Conservation (phyloP, 2,329 filamentous ascomycete species). For the Verticillium klebahnii region DNA sequence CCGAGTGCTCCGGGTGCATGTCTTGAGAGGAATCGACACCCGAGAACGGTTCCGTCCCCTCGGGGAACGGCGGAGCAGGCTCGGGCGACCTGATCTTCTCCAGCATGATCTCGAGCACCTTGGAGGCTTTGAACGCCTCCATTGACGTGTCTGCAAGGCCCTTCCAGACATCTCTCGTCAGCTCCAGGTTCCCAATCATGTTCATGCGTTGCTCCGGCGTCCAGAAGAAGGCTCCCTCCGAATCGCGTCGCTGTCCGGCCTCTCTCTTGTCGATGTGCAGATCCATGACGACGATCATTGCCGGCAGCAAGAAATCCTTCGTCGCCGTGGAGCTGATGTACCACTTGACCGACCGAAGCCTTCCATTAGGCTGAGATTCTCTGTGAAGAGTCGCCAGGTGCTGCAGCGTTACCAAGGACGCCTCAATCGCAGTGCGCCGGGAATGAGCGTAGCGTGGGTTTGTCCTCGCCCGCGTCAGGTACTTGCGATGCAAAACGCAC, state of each 20-base stretch:
- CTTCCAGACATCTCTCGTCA: slow-evolving; percentile 75
- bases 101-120: slow-evolving; percentile 78
- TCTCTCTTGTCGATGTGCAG: slow-evolving; percentile 64
- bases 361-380: slow-evolving; percentile 68
- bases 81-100: slow-evolving; percentile 62
- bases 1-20: slow-evolving; percentile 32
- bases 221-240: slow-evolving; percentile 50
- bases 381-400: slow-evolving; percentile 72
- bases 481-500: slow-evolving; percentile 84
- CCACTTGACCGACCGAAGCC: slow-evolving; percentile 70
- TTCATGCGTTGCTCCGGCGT: slow-evolving; percentile 58
- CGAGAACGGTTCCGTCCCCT: slow-evolving; percentile 1
- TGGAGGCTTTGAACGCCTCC: slow-evolving; percentile 84
- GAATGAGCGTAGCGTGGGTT: slow-evolving; percentile 83
- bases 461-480: slow-evolving; percentile 70
- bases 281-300: slow-evolving; percentile 79
- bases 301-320: slow-evolving; percentile 80
- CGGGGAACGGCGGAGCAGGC: slow-evolving; percentile 7
- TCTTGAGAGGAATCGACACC: slow-evolving; percentile 13
- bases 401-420: slow-evolving; percentile 74
- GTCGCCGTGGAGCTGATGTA: slow-evolving; percentile 75
- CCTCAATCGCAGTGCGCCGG: slow-evolving; percentile 77
- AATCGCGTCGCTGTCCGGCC: slow-evolving; percentile 32
- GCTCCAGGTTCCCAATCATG: slow-evolving; percentile 72
- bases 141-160: slow-evolving; percentile 72